A percentile compares a stretch with the other conserved stretches of the same genome.
phyloP scores from a whole-genome alignment of 306 rosid genomes.

The Rosa lucieae region DNA sequence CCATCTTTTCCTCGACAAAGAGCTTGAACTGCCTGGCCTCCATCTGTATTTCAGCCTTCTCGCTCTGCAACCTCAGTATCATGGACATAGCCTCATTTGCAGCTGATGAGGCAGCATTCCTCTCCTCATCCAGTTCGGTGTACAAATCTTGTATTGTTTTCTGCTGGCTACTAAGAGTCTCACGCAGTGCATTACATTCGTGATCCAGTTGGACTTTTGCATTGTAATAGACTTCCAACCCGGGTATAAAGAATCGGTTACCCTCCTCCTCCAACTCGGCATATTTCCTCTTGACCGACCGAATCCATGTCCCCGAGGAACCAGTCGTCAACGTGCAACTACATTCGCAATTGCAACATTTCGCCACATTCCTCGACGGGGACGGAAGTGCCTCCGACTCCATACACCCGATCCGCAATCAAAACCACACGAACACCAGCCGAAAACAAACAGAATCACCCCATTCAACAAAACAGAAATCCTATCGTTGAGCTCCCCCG shows the following conservation, averaged over 20 bases:
- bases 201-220: constrained; percentile 69
- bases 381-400: constrained; percentile 52
- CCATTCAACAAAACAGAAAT: constrained; percentile 16
- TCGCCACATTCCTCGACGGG: constrained; percentile 44
- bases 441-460: constrained; percentile 10
- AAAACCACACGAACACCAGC: constrained; percentile 31
- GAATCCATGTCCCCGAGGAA: constrained; percentile 64
- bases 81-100: constrained; percentile 99
- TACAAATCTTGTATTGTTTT: constrained; percentile 67
- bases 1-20: constrained; percentile 87
- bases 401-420: constrained; percentile 47
- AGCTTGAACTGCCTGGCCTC: constrained; percentile 96
- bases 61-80: constrained; percentile 97
- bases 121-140: constrained; percentile 89
- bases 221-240: constrained; percentile 35
- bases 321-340: constrained; percentile 49
- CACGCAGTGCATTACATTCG: constrained; percentile 79
- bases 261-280: constrained; percentile 65
- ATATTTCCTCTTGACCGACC: constrained; percentile 77
- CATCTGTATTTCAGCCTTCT: constrained; percentile 98
- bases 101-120: constrained; percentile 87
- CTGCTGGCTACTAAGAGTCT: constrained; percentile 74
- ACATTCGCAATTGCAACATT: constrained; percentile 67
- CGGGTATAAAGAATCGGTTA: constrained; percentile 44
- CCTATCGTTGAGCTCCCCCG: constrained; percentile 21